Evolutionary conservation across 768 basidiomycete species (phyloP).

Genomic region (Mrakia blollopis): DNA sequence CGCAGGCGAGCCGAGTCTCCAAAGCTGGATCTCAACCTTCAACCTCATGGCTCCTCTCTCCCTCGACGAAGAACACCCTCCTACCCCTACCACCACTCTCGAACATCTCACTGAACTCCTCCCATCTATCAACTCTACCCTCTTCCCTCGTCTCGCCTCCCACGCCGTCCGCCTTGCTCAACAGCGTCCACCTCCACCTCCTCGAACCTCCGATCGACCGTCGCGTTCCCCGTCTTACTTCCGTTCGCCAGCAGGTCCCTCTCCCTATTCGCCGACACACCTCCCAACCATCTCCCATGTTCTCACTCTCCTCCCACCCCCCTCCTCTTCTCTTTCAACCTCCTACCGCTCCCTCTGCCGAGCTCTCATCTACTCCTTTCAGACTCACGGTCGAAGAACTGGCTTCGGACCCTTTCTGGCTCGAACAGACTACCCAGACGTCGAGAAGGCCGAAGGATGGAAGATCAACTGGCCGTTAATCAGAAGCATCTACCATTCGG

Average conservation of each 20-base stretch:
- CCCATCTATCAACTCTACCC: neutral
- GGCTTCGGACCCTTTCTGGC: constrained; percentile 4
- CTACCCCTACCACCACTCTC: neutral
- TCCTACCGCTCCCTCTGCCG: constrained; percentile 14
- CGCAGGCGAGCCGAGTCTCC: neutral
- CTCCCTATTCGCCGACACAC: neutral
- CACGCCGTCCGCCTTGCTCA: neutral
- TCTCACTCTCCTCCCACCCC: constrained; percentile 3
- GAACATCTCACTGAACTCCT: neutral
- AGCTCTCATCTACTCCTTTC: neutral
- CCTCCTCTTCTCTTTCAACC: neutral
- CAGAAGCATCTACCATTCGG: neutral
- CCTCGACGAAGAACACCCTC: neutral
- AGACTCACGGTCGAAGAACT: neutral
- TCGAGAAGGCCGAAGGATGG: neutral
- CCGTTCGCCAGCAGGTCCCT: neutral
- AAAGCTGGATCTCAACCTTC: neutral
- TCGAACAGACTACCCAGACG: neutral
- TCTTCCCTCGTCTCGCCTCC: neutral
- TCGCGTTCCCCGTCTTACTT: neutral
- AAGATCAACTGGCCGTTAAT: neutral
- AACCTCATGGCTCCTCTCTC: neutral
- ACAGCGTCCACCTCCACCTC: neutral
- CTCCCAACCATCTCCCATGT: neutral
- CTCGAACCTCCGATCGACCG: neutral